A percentile compares a stretch with the other conserved stretches of the same genome.
phyloP scores from a whole-genome alignment of 1,284 basidiomycete species.

The Dichomitus squalens region DNA sequence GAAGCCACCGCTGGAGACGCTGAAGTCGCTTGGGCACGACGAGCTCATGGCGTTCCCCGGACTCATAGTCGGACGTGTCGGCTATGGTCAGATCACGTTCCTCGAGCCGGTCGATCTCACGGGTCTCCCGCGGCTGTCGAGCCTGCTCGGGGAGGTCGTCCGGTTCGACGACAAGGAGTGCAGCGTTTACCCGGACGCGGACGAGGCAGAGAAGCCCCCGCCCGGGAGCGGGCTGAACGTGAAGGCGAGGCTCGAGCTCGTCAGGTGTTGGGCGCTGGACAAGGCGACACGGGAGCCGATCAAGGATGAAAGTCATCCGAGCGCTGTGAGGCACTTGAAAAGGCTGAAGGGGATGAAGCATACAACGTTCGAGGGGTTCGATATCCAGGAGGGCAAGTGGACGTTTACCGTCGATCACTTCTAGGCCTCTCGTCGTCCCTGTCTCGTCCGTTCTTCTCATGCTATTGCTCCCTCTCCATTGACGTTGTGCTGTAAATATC shows the following conservation, averaged over 20 bases:
- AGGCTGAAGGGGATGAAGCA: constrained; percentile 85
- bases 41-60: constrained; percentile 72
- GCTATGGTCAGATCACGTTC: constrained; percentile 92
- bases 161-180: constrained; percentile 92
- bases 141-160: constrained; percentile 86
- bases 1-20: constrained; percentile 72
- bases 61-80: constrained; percentile 88
- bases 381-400: constrained; percentile 85
- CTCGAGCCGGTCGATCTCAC: constrained; percentile 93
- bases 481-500: not conserved
- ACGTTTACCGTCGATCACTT: constrained; percentile 95
- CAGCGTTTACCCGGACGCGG: constrained; percentile 90
- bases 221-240: constrained; percentile 91
- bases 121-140: constrained; percentile 76
- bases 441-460: not conserved
- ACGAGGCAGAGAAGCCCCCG: constrained; percentile 78
- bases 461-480: not conserved
- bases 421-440: constrained; percentile 33
- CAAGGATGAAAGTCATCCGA: constrained; percentile 80
- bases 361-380: constrained; percentile 86
- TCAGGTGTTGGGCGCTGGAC: constrained; percentile 88
- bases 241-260: constrained; percentile 77
- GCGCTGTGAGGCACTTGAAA: constrained; percentile 78
- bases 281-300: constrained; percentile 92
- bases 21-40: constrained; percentile 72